Base-by-base conservation (phyloP, 2,329 filamentous ascomycete species). In the Pezicula radicicola region DNA sequence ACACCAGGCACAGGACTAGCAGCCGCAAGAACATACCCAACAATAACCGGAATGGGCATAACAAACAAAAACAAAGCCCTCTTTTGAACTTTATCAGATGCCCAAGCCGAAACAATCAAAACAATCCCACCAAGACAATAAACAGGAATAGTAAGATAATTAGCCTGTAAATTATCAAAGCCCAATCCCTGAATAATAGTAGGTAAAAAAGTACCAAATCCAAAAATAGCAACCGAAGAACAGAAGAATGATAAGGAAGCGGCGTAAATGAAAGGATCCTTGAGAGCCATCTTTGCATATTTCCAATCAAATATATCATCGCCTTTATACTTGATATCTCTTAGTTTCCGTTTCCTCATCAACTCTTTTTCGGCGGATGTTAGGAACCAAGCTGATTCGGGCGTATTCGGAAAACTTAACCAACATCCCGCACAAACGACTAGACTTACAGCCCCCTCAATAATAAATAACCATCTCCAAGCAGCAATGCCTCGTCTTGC, bases 111-210 rank as follows among this genome's bases (percentile, higher is more conserved):
- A 21, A 58, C 46, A 6, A 56, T 57, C 9, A 68, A 60, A 30
- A 57, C 53, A 13, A 68, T 57, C 7, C 60, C 59, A 10, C 59
- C 68, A 13, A 67, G 30, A 15, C 66, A 42, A 42, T 69, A 70
- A 0, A 70, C 65, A 2, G 69, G 69, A 30, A 71, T 69, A 30
- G 67, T 70, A 43, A 70, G 52, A 48, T 69, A 68, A 33, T 69
- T 67, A 19, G 59, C 63, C 35, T 63, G 48, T 7, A 66, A 49
- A 4, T 60, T 55, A 33, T 60, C 54, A 35, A 48, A 57, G 33
- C 55, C 53, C 41, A 57, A 47, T 13, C 55, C 55, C 27, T 43
- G 13, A 36, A 57, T 57, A 21, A 57, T 57, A 37, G 68, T 69
- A 10, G 60, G 69, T 53, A 70, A 54, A 55, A 70, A 71, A 2